Percentiles rank a stretch among this genome's conserved stretches.
Conservation (phyloP, 139 green algal genomes). For the Tetradesmus lagerheimii region DNA sequence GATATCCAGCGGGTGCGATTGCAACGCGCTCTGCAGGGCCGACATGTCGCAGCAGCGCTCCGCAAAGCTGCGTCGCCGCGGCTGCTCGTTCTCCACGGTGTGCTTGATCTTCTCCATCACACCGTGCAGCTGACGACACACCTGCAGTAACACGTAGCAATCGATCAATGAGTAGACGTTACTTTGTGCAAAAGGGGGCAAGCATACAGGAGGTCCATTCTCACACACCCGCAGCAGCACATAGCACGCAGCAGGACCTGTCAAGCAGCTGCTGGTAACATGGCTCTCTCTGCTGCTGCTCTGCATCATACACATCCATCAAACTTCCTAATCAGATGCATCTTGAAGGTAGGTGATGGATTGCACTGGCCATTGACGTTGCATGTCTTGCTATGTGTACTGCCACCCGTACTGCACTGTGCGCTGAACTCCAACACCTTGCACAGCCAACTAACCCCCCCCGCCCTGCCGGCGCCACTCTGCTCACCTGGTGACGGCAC, state of each 20-base stretch:
- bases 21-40: neutral
- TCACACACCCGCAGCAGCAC: too few species aligned
- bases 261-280: neutral
- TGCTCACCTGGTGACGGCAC: slow-evolving; percentile 35
- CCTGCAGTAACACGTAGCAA: neutral
- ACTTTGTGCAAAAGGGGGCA: too few species aligned
- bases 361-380: too few species aligned
- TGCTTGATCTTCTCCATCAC: slow-evolving; percentile 36
- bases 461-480: too few species aligned
- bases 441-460: too few species aligned
- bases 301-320: neutral
- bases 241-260: too few species aligned
- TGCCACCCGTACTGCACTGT: too few species aligned
- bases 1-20: slow-evolving; percentile 32
- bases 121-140: slow-evolving; percentile 27
- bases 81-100: slow-evolving; percentile 21
- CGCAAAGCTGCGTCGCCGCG: neutral
- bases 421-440: too few species aligned
- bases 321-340: neutral
- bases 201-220: too few species aligned
- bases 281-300: neutral
- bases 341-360: too few species aligned
- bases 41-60: slow-evolving; percentile 7
- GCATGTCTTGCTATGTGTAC: too few species aligned
- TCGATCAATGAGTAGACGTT: too few species aligned